Evolutionary conservation across 495 filamentous ascomycete species (phyloP).

Genomic region (Clohesyomyces aquaticus): DNA sequence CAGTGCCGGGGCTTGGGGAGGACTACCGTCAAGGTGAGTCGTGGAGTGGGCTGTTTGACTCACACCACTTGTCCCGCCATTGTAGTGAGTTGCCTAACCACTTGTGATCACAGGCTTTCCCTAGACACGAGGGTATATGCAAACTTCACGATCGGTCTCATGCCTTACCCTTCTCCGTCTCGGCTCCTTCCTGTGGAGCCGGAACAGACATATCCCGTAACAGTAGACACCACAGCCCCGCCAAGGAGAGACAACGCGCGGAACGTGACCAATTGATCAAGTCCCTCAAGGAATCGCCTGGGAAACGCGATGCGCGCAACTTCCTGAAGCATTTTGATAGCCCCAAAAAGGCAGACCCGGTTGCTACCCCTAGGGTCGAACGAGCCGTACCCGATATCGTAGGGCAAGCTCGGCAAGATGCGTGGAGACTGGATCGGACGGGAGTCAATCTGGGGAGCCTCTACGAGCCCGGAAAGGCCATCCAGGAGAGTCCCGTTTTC

Average conservation of each 20-base stretch:
- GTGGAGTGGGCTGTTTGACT: background rate
- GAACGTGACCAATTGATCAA: slow-evolving; percentile 36
- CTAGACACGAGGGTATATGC: background rate
- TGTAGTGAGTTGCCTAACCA: slow-evolving; percentile 2
- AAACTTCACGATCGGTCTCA: background rate
- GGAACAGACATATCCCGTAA: slow-evolving; percentile 6
- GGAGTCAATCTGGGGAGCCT: slow-evolving; percentile 67
- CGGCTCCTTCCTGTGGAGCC: background rate
- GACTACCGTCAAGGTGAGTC: slow-evolving; percentile 10
- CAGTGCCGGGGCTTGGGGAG: slow-evolving; percentile 32
- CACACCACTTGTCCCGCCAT: background rate
- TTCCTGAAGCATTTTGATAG: slow-evolving; percentile 39
- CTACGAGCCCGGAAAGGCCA: slow-evolving; percentile 61
- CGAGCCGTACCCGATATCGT: slow-evolving; percentile 20
- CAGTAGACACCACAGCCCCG: slow-evolving; percentile 11
- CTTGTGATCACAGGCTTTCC: slow-evolving; percentile 8
- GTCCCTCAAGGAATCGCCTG: slow-evolving; percentile 34
- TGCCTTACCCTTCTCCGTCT: slow-evolving; percentile 6
- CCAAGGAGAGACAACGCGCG: slow-evolving; percentile 36
- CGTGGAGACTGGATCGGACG: slow-evolving; percentile 31
- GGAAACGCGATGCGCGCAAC: slow-evolving; percentile 36
- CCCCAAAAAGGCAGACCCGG: slow-evolving; percentile 5
- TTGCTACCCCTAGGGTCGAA: slow-evolving; percentile 1
- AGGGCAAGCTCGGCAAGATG: slow-evolving; percentile 26
- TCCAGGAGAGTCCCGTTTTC: slow-evolving; percentile 67